Evolutionary conservation across 805 yeast species (phyloP), one percentile per base, ranked within the genome.

Genomic region (Middelhovenomyces tepae): DNA sequence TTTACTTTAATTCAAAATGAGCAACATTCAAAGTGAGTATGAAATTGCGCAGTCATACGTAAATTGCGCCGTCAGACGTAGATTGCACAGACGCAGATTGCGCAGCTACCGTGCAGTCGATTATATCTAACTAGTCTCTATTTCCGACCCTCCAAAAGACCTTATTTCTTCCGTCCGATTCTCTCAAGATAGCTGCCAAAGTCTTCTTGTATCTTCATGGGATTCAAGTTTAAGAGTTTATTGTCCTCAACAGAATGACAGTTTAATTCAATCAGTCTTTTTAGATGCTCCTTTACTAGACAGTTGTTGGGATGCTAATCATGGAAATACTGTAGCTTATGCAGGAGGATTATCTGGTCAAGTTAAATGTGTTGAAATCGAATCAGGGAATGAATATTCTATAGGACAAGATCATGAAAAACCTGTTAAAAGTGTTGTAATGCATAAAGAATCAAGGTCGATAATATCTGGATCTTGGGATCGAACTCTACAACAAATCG

Each of bases 401-500:
- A 30, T 57, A 1, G 60, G 60, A 6, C 41, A 46, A 9, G 44
- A 32, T 8, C 75, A 71, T 34, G 36, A 42, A 3, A 42, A 52
- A 17, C 73, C 77, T 7, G 47, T 75, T 32, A 59, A 62, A 43
- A 45, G 52, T 45, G 47, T 54, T 31, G 42, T 43, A 22, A 46
- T 50, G 39, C 48, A 60, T 37, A 32, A 45, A 7, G 30, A 37
- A 23, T 45, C 57, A 5, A 48, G 59, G 11, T 40, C 57, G 1
- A 34, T 78, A 2, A 53, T 75, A 1, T 61, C 75, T 2, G 79
- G 79, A 1, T 70, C 83, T 0, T 78, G 85, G 76, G 79, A 75
- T 48, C 71, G 70, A 3, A 38, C 60, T 1, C 33, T 80, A 6
- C 67, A 60, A 35, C 51, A 67, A 11, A 51, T 68, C 5, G 83